A percentile compares a stretch with the other conserved stretches of the same genome.
These are phyloP conservation scores for Aspergillus hancockii DNA, from an alignment of 495 filamentous ascomycete genomes.

Conservation along the genomic window DNA sequence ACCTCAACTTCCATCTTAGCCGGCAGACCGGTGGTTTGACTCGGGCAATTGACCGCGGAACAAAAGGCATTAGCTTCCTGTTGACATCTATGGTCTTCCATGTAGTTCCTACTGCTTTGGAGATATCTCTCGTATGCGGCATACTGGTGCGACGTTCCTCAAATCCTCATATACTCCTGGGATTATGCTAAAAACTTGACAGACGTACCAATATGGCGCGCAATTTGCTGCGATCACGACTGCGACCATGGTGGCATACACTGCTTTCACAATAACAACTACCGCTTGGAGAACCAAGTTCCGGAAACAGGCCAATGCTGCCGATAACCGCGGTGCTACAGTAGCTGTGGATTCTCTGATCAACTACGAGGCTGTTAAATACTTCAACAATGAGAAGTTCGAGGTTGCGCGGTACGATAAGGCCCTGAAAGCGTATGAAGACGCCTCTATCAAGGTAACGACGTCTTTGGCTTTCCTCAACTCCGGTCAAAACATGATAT, in stretches of 20 bases:
- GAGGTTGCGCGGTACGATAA: conserved; percentile 89
- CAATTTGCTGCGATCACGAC: conserved; percentile 92
- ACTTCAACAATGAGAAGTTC: conserved; percentile 98
- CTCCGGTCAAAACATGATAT: conserved; percentile 97
- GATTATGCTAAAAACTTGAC: conserved; percentile 24
- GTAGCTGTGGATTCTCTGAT: conserved; percentile 95
- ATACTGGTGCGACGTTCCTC: conserved; percentile 63
- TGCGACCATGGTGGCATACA: conserved; percentile 88
- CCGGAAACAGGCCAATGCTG: conserved; percentile 88
- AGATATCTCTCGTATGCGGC: conserved; percentile 94
- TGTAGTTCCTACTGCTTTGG: conserved; percentile 87
- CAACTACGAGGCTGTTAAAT: conserved; percentile 98
- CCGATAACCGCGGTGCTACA: conserved; percentile 92
- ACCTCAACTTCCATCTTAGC: conserved; percentile 89
- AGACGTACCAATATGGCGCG: conserved; percentile 92
- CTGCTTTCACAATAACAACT: conserved; percentile 90
- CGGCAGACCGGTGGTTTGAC: conserved; percentile 94
- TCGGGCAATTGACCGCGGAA: conserved; percentile 92
- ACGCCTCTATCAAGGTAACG: conserved; percentile 92
- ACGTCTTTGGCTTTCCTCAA: conserved; percentile 92
- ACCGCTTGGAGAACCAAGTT: conserved; percentile 98
- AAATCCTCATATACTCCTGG: background rate
- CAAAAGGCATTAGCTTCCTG: conserved; percentile 96
- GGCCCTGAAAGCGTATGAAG: conserved; percentile 83
- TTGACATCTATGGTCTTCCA: conserved; percentile 99